Evolutionary conservation across 306 rosid genomes (phyloP).

Genomic region (Dalbergia cultrata): DNA sequence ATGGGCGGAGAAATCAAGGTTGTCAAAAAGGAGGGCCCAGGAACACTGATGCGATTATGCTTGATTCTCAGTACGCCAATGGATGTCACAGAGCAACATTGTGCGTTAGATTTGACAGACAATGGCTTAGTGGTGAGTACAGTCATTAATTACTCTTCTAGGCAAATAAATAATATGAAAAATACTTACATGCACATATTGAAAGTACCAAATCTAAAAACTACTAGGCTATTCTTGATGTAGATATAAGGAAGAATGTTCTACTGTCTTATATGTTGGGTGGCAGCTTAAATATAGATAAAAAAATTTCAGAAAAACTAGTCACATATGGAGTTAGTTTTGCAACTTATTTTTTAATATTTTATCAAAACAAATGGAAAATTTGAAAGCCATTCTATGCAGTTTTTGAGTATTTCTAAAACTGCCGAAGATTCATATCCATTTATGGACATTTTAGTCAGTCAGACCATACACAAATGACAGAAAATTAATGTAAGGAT

Average conservation of each 20-base stretch:
- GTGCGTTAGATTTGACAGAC: conserved; percentile 68
- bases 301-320: neutral
- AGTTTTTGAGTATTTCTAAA: too few species aligned
- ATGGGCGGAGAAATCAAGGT: conserved; percentile 99
- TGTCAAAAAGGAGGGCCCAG: conserved; percentile 81
- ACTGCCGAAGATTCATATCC: neutral
- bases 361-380: too few species aligned
- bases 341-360: neutral
- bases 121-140: conserved; percentile 75
- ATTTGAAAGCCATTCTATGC: too few species aligned
- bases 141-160: conserved; percentile 39
- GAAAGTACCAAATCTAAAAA: conserved; percentile 14
- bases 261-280: neutral
- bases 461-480: neutral
- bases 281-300: neutral
- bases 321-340: neutral
- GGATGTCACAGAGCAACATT: conserved; percentile 75
- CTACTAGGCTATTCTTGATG: neutral
- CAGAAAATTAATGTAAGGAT: conserved; percentile 14
- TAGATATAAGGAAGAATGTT: neutral
- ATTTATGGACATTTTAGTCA: neutral
- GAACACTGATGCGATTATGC: conserved; percentile 85
- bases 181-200: too few species aligned
- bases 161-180: conserved; percentile 20
- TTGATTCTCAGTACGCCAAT: conserved; percentile 76